phyloP scores from a whole-genome alignment of 331 rosid species.

The Saraca asoca region DNA sequence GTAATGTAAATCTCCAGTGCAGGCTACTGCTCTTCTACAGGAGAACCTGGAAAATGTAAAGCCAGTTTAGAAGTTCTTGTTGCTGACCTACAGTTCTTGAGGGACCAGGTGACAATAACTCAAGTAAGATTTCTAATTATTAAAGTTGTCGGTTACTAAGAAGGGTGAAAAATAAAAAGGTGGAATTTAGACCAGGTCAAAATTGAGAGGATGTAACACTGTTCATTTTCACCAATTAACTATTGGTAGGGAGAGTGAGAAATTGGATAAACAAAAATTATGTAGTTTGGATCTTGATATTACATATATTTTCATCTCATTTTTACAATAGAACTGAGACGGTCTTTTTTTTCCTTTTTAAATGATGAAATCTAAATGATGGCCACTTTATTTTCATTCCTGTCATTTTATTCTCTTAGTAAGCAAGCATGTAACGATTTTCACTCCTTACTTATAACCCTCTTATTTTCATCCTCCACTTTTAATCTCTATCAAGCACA shows the following conservation, averaged over 20 bases:
- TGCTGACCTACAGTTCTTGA: conserved; percentile 82
- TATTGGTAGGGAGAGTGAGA: conserved; percentile 7
- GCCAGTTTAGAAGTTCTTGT: conserved; percentile 85
- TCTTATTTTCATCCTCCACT: neutral
- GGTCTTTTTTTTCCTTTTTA: neutral
- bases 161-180: neutral
- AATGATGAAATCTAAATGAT: neutral
- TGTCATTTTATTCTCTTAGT: neutral
- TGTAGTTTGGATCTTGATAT: neutral
- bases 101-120: conserved; percentile 92
- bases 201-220: neutral
- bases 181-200: neutral
- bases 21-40: conserved; percentile 80
- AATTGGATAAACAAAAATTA: neutral
- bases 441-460: neutral
- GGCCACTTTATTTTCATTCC: neutral
- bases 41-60: conserved; percentile 82
- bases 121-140: conserved; percentile 51
- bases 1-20: conserved; percentile 42
- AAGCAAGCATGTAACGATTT: conserved; percentile 9
- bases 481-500: conserved; percentile 1
- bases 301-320: conserved; percentile 11
- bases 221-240: neutral
- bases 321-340: neutral
- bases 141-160: no score